A percentile compares a stretch with the other conserved stretches of the same genome.
Conservation (phyloP, 164 flowering plant genomes). For the Euptelea pleiosperma region DNA sequence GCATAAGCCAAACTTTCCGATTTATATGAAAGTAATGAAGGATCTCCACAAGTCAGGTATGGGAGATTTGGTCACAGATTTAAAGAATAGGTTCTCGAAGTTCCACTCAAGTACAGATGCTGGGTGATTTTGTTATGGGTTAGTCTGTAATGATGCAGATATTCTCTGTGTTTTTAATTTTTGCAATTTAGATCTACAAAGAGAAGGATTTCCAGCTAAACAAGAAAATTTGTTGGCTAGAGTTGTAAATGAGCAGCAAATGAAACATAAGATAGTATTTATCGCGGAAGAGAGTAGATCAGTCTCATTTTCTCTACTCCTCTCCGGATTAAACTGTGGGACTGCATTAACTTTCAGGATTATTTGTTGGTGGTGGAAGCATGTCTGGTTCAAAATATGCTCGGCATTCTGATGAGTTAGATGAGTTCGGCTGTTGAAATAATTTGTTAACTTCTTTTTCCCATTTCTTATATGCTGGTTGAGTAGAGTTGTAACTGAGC, state of each 20-base stretch:
- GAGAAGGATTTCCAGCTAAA: background rate
- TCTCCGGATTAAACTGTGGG: background rate
- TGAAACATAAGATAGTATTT: background rate
- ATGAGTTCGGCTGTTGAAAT: background rate
- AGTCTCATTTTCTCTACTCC: background rate
- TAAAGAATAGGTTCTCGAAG: conserved; percentile 33
- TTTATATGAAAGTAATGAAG: conserved; percentile 37
- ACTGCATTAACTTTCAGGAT: background rate
- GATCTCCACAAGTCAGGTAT: conserved; percentile 28
- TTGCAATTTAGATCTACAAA: background rate
- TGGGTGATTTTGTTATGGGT: conserved; percentile 4
- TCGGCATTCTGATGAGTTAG: conserved; percentile 3
- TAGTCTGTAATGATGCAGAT: background rate
- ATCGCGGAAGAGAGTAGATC: background rate
- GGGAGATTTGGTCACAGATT: conserved; percentile 33
- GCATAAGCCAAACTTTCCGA: conserved; percentile 47
- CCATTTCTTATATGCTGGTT: background rate
- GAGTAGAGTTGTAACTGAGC: background rate
- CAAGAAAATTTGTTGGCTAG: background rate
- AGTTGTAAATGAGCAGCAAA: background rate
- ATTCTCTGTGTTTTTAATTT: background rate
- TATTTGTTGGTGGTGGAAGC: background rate
- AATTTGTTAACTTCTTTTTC: background rate
- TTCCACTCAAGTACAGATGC: conserved; percentile 12
- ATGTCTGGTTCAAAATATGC: background rate